Conservation (phyloP, 2,329 filamentous ascomycete genomes). For the Monosporascus sp. region DNA sequence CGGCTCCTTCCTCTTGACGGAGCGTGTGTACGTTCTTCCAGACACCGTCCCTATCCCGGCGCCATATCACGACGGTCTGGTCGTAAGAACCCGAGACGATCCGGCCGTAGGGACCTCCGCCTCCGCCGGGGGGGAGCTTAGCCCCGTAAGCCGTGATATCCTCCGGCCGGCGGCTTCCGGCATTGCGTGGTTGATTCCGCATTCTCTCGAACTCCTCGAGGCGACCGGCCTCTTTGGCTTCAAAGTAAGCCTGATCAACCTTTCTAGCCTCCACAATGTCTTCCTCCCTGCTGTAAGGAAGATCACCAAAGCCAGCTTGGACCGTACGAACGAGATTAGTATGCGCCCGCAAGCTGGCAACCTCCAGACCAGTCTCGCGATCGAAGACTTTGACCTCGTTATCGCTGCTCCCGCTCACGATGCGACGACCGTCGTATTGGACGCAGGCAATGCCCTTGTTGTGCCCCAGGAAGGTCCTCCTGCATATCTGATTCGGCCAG, state of each 20-base stretch:
- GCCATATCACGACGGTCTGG: conserved; percentile 93
- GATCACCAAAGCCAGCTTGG: conserved; percentile 88
- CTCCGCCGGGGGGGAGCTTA: conserved; percentile 84
- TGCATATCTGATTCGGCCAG: conserved; percentile 71
- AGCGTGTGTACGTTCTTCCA: conserved; percentile 77
- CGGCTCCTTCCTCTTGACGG: conserved; percentile 65
- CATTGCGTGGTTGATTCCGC: conserved; percentile 46
- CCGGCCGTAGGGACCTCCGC: conserved; percentile 82
- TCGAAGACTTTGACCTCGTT: conserved; percentile 96
- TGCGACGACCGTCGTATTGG: conserved; percentile 87
- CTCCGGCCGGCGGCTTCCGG: conserved; percentile 68
- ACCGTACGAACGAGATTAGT: conserved; percentile 84
- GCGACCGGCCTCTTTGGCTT: conserved; percentile 46
- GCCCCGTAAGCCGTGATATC: conserved; percentile 77
- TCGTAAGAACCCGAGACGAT: conserved; percentile 98
- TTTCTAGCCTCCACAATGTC: conserved; percentile 66
- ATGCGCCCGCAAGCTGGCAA: conserved; percentile 81
- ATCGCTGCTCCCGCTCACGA: conserved; percentile 94
- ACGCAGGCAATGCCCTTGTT: conserved; percentile 96
- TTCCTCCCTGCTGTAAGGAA: conserved; percentile 72
- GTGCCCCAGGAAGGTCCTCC: conserved; percentile 77
- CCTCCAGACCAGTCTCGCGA: conserved; percentile 75
- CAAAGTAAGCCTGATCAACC: conserved; percentile 69
- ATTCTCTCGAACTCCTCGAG: conserved; percentile 33
- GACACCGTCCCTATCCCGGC: conserved; percentile 73